Conservation (phyloP, 2,329 filamentous ascomycete species). For the Fusarium veterinarium region DNA sequence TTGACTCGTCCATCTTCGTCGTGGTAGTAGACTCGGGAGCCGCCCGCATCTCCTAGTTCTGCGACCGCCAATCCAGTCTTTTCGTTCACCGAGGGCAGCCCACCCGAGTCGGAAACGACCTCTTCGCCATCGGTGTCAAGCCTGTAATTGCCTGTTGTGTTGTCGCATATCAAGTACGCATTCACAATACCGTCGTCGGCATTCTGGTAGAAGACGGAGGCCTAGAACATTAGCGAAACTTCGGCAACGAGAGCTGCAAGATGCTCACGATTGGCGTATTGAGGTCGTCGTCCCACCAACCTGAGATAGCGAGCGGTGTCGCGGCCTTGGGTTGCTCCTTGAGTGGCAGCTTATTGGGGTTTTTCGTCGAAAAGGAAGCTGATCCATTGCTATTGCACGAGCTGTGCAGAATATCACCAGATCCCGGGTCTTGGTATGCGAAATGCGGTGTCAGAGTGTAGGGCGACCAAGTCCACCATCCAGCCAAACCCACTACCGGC, state of each 20-base stretch:
- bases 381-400: slow-evolving; percentile 35
- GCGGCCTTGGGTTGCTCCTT: slow-evolving; percentile 18
- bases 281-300: slow-evolving; percentile 32
- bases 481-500: slow-evolving; percentile 22
- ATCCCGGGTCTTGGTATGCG: slow-evolving; percentile 36
- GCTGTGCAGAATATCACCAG: slow-evolving; percentile 33
- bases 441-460: slow-evolving; percentile 32
- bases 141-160: slow-evolving; percentile 23
- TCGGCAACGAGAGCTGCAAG: accelerated
- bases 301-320: slow-evolving; percentile 19
- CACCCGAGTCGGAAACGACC: slow-evolving; percentile 13
- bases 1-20: slow-evolving; percentile 28
- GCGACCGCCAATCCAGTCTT: slow-evolving; percentile 28
- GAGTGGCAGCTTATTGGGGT: slow-evolving; percentile 25
- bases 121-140: slow-evolving; percentile 14
- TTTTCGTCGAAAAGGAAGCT: slow-evolving; percentile 25
- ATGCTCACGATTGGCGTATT: slow-evolving; percentile 25
- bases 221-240: neutral
- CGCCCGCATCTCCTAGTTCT: slow-evolving; percentile 31
- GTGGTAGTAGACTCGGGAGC: slow-evolving; percentile 35
- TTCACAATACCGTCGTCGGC: slow-evolving; percentile 22
- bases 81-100: slow-evolving; percentile 28
- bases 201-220: slow-evolving; percentile 32
- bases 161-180: slow-evolving; percentile 27
- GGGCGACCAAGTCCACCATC: slow-evolving; percentile 36